Evolutionary conservation across 768 basidiomycete genomes (phyloP), one percentile per base, ranked within the genome.

Genomic region (Fomitopsis pulvina): DNA sequence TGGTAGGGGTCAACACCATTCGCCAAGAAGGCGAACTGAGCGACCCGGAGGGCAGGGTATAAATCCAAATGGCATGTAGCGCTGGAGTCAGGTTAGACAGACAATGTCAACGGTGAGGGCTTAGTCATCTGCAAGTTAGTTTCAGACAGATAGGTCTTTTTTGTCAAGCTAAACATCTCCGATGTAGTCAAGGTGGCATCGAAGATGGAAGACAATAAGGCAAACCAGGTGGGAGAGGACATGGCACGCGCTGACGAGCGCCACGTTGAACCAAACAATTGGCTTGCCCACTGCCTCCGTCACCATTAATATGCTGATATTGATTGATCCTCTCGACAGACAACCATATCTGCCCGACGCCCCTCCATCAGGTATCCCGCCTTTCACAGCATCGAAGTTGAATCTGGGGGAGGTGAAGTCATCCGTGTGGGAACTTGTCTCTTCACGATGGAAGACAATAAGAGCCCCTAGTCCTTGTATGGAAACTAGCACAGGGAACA

Each of bases 121-220:
- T 46, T 32, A 46, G 45, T 46, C 45, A 46, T 37, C 21, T 12
- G 25, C 21, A 32, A 46, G 45, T 37, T 46, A 32, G 20, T 16
- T 46, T 42, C 41, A 42, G 9, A 9, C 6, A 22, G 34, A 37
- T 12, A 37, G 34, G 34, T 37, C 41, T 42, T 26, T 46, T 46
- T 46, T 46, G 45, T 46, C 30, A 46, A 46, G 45, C 16, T 4
- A 21, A 29, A 7, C 43, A 45, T 45, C 24, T 45, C 43, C 43
- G 43, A 45, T 45, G 21, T 29, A 9, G 12, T 28, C 18, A 45
- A 45, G 43, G 28, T 27, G 28, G 14, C 16, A 45, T 26, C 43
- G 43, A 45, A 45, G 43, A 27, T 27, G 43, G 25, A 14, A 44
- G 45, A 46, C 45, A 46, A 46, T 46, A 46, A 46, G 30, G 24